A percentile compares a stretch with the other conserved stretches of the same genome.
These are phyloP conservation scores for Curvularia lunata DNA, from an alignment of 2,329 filamentous ascomycete species.

Conservation along the genomic window DNA sequence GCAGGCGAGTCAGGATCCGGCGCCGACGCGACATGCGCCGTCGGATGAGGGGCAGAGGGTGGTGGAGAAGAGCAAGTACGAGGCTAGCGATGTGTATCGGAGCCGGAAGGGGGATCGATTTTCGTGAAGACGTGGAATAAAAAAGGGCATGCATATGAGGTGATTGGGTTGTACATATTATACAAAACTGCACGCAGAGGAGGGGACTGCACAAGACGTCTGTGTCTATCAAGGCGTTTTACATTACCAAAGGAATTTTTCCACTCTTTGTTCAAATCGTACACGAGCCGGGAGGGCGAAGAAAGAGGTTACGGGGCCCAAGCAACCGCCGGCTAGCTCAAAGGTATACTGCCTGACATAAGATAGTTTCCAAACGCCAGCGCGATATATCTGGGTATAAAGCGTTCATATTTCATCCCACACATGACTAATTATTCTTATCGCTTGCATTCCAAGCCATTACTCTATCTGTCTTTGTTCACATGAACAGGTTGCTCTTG, in stretches of 20 bases:
- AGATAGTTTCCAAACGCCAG: conserved; percentile 24
- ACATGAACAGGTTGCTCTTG: conserved; percentile 40
- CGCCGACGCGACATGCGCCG: conserved; percentile 81
- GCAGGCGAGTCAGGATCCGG: conserved; percentile 79
- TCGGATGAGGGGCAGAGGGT: conserved; percentile 71
- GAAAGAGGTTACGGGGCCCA: not conserved
- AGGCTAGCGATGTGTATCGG: conserved; percentile 75
- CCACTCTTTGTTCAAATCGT: conserved; percentile 17
- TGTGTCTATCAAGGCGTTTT: not conserved
- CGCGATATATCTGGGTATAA: conserved; percentile 46
- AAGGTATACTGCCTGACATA: conserved; percentile 8
- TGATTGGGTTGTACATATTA: not conserved
- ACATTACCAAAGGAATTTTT: conserved; percentile 10
- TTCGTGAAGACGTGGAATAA: conserved; percentile 28
- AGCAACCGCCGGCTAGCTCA: not conserved
- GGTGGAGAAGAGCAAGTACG: conserved; percentile 86
- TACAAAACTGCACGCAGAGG: not conserved
- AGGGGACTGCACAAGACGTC: not conserved
- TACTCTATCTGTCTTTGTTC: not conserved
- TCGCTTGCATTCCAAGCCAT: conserved; percentile 1
- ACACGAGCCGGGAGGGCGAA: not conserved
- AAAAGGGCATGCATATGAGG: not conserved
- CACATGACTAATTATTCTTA: conserved; percentile 2
- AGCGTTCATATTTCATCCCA: conserved; percentile 24
- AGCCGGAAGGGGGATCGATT: conserved; percentile 89